phyloP scores from a whole-genome alignment of 805 yeast species.

The Ogataea pilisensis region DNA sequence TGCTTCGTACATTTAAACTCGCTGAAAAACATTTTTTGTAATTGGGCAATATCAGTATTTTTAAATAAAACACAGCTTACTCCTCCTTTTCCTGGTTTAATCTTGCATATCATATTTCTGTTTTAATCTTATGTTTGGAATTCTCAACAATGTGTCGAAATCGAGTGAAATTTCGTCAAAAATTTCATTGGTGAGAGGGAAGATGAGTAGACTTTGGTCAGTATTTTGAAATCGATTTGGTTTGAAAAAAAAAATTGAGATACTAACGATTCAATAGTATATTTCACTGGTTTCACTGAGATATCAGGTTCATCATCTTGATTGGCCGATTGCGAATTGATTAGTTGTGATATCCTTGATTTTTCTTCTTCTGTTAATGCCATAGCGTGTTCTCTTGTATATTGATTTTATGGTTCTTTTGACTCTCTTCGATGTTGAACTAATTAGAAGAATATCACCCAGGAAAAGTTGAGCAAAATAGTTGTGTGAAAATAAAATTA shows the following conservation, averaged over 20 bases:
- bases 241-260: too few relatives aligned
- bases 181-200: too few relatives aligned
- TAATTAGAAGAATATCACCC: too few relatives aligned
- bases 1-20: neutral
- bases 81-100: neutral
- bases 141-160: neutral
- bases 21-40: neutral
- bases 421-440: too few relatives aligned
- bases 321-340: neutral
- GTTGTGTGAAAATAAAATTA: too few relatives aligned
- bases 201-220: too few relatives aligned
- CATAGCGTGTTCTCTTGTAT: neutral
- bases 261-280: slow-evolving; percentile 2
- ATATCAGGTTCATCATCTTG: too few relatives aligned
- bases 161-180: too few relatives aligned
- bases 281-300: too few relatives aligned
- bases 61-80: neutral
- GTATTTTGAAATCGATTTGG: too few relatives aligned
- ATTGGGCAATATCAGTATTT: neutral
- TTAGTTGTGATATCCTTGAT: neutral
- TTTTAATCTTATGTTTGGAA: neutral
- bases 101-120: slow-evolving; percentile 1
- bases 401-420: too few relatives aligned
- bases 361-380: neutral
- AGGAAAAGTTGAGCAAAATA: too few relatives aligned